These are phyloP conservation scores for Stentor roeselii DNA, from an alignment of 73 alveolate genomes.

Conservation along the genomic window DNA sequence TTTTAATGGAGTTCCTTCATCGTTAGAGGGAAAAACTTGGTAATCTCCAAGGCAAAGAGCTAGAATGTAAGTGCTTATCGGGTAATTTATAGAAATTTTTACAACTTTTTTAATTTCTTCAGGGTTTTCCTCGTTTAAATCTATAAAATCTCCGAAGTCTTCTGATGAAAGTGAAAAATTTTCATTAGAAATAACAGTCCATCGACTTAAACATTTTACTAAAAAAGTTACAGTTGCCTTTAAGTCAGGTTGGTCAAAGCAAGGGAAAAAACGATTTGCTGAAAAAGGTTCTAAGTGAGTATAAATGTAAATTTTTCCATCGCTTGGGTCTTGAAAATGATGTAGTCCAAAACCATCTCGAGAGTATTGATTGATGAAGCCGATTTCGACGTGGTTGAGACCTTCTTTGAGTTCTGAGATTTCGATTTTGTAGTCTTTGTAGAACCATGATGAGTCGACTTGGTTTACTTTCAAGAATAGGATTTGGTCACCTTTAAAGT, in stretches of 20 bases:
- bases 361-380: conserved; percentile 68
- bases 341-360: conserved; percentile 90
- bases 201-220: conserved; percentile 65
- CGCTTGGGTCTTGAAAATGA: conserved; percentile 82
- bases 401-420: conserved; percentile 39
- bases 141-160: too few relatives aligned
- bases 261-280: conserved; percentile 74
- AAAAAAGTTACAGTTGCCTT: conserved; percentile 63
- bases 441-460: neutral
- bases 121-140: neutral
- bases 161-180: neutral
- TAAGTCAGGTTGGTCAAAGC: conserved; percentile 85
- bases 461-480: neutral
- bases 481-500: neutral
- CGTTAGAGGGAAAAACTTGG: conserved; percentile 43
- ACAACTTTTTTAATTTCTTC: neutral
- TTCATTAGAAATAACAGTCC: conserved; percentile 60
- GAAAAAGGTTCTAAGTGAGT: conserved; percentile 85
- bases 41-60: conserved; percentile 69
- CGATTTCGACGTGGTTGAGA: conserved; percentile 51
- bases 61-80: conserved; percentile 54
- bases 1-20: conserved; percentile 41
- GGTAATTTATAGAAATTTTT: conserved; percentile 41
- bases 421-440: conserved; percentile 20
- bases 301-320: conserved; percentile 80